Conservation (phyloP, 768 basidiomycete genomes). For the Naganishia vishniacii region DNA sequence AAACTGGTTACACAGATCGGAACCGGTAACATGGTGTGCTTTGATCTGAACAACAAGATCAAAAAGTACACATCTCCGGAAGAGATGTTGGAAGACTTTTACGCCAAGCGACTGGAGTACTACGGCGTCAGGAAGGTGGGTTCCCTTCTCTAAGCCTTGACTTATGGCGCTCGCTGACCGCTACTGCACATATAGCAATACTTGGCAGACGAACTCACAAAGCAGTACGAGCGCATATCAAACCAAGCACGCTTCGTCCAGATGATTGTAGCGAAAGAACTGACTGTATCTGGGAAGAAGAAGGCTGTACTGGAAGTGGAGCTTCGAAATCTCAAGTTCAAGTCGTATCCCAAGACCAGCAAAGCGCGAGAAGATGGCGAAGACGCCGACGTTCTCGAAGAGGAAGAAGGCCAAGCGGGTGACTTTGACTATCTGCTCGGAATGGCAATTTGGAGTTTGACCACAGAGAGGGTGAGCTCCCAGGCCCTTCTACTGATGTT, state of each 20-base stretch:
- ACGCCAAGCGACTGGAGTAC: slow-evolving; percentile 74
- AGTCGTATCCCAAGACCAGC: slow-evolving; percentile 76
- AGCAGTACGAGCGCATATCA: slow-evolving; percentile 71
- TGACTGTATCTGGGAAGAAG: slow-evolving; percentile 78
- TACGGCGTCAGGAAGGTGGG: slow-evolving; percentile 93
- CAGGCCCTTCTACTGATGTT: not conserved
- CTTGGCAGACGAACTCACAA: slow-evolving; percentile 74
- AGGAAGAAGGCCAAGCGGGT: slow-evolving; percentile 51
- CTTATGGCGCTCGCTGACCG: slow-evolving; percentile 21
- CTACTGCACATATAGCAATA: slow-evolving; percentile 59
- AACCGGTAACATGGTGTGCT: slow-evolving; percentile 97
- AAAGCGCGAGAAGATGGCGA: slow-evolving; percentile 67
- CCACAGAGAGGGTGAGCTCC: slow-evolving; percentile 70
- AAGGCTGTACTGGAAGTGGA: slow-evolving; percentile 79
- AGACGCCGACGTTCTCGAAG: slow-evolving; percentile 58
- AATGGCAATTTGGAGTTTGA: slow-evolving; percentile 94
- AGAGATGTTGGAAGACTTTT: slow-evolving; percentile 89
- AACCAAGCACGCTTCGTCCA: slow-evolving; percentile 96
- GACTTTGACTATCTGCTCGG: slow-evolving; percentile 92
- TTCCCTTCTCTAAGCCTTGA: not conserved
- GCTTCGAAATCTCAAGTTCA: slow-evolving; percentile 74
- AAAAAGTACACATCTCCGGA: slow-evolving; percentile 85
- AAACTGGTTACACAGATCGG: slow-evolving; percentile 76
- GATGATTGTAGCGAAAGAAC: slow-evolving; percentile 83
- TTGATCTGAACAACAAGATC: slow-evolving; percentile 93